phyloP scores from a whole-genome alignment of 371 early-diverging fungal genomes.

The Mortierella sp. region DNA sequence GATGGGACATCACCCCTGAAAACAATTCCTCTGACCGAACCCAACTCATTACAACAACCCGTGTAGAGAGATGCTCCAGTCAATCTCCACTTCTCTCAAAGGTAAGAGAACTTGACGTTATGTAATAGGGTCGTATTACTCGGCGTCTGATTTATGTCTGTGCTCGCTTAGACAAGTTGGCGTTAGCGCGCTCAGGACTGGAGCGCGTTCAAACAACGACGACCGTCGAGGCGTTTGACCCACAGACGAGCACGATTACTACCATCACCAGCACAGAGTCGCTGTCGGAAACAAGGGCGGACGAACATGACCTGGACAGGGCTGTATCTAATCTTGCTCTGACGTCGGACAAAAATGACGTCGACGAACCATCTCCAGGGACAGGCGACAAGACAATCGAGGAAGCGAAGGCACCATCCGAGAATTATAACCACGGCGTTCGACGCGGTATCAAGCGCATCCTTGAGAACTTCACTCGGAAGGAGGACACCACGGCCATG shows the following conservation, averaged over 20 bases:
- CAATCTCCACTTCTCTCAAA: background rate
- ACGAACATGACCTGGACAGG: background rate
- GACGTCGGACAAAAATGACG: background rate
- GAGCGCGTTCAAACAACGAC: background rate
- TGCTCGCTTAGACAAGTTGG: background rate
- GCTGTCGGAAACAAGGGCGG: background rate
- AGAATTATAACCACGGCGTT: background rate
- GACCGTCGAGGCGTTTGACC: background rate
- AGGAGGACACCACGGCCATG: constrained; percentile 6
- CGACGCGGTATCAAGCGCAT: background rate
- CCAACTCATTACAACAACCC: background rate
- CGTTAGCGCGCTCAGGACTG: background rate
- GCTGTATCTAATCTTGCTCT: background rate
- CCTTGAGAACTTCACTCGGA: background rate
- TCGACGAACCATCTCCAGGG: background rate
- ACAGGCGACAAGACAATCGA: background rate
- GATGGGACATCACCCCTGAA: no score
- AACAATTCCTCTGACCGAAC: background rate
- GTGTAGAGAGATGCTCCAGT: background rate
- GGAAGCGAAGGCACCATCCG: background rate
- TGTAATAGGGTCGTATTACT: background rate
- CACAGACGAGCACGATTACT: background rate
- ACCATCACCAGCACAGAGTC: background rate
- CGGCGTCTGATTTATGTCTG: background rate
- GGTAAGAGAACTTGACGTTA: background rate